Percentiles rank a stretch among this genome's conserved stretches.
Evolutionary conservation across 805 yeast genomes (phyloP).

Genomic region (Starmerella etchellsii): DNA sequence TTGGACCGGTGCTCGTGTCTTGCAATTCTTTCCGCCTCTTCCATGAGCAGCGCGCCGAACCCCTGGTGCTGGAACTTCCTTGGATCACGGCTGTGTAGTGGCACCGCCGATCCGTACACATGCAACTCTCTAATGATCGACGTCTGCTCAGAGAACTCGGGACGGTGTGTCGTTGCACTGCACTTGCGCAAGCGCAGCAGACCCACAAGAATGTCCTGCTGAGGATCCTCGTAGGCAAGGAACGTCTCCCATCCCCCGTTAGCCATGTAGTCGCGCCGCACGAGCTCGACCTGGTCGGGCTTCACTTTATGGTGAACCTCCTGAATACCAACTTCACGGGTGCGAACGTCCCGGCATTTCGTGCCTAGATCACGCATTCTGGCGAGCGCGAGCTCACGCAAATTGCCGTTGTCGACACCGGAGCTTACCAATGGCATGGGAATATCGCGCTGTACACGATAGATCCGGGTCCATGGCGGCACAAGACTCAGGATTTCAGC

Average conservation of each 20-base stretch:
- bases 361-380: slow-evolving; percentile 98
- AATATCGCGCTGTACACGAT: slow-evolving; percentile 95
- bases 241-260: slow-evolving; percentile 95
- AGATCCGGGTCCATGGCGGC: slow-evolving; percentile 98
- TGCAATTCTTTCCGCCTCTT: slow-evolving; percentile 94
- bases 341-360: slow-evolving; percentile 86
- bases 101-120: slow-evolving; percentile 95
- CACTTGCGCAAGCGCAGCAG: slow-evolving; percentile 78
- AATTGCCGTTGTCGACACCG: slow-evolving; percentile 95
- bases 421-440: slow-evolving; percentile 98
- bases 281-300: slow-evolving; percentile 93
- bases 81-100: slow-evolving; percentile 91
- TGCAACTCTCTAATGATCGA: slow-evolving; percentile 94
- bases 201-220: slow-evolving; percentile 89
- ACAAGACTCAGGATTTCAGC: slow-evolving; percentile 92
- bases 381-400: slow-evolving; percentile 88
- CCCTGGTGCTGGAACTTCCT: slow-evolving; percentile 98
- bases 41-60: slow-evolving; percentile 93
- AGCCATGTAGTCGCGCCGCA: slow-evolving; percentile 91
- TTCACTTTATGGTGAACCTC: slow-evolving; percentile 94
- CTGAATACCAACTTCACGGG: slow-evolving; percentile 97
- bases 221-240: slow-evolving; percentile 90
- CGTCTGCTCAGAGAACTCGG: slow-evolving; percentile 76
- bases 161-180: slow-evolving; percentile 77
- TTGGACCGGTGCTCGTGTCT: slow-evolving; percentile 86